phyloP scores from a whole-genome alignment of 1,139 yeast genomes.

The Spathaspora sp. region DNA sequence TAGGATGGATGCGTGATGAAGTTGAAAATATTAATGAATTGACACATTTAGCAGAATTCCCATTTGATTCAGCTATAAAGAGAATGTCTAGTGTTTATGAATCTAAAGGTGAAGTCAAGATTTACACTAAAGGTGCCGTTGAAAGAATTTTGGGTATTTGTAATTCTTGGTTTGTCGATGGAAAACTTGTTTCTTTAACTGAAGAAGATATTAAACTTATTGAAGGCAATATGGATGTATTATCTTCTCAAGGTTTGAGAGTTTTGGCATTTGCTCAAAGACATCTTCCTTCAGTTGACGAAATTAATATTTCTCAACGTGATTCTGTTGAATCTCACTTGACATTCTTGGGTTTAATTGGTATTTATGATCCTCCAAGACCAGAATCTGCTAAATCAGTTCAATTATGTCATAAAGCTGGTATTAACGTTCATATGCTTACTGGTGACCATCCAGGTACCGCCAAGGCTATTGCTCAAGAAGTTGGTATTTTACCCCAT shows the following conservation, averaged over 20 bases:
- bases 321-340: slow-evolving; percentile 54
- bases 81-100: slow-evolving; percentile 69
- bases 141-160: slow-evolving; percentile 68
- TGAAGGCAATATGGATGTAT: slow-evolving; percentile 58
- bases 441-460: slow-evolving; percentile 88
- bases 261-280: slow-evolving; percentile 69
- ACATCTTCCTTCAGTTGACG: slow-evolving; percentile 18
- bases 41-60: slow-evolving; percentile 60
- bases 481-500: slow-evolving; percentile 79
- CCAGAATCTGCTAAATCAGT: slow-evolving; percentile 70
- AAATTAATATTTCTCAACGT: slow-evolving; percentile 37
- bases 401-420: slow-evolving; percentile 68
- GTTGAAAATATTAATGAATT: slow-evolving; percentile 30
- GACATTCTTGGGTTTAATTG: slow-evolving; percentile 67
- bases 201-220: slow-evolving; percentile 41
- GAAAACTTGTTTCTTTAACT: slow-evolving; percentile 34
- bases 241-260: slow-evolving; percentile 70
- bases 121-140: slow-evolving; percentile 78
- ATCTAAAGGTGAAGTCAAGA: slow-evolving; percentile 29
- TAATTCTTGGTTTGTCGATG: slow-evolving; percentile 48
- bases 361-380: slow-evolving; percentile 84
- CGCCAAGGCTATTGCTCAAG: slow-evolving; percentile 79
- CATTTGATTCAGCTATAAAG: slow-evolving; percentile 77
- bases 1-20: slow-evolving; percentile 47
- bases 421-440: slow-evolving; percentile 80